These are phyloP conservation scores for Saussurea involucrata DNA, from an alignment of 129 eudicot species.

Conservation along the genomic window DNA sequence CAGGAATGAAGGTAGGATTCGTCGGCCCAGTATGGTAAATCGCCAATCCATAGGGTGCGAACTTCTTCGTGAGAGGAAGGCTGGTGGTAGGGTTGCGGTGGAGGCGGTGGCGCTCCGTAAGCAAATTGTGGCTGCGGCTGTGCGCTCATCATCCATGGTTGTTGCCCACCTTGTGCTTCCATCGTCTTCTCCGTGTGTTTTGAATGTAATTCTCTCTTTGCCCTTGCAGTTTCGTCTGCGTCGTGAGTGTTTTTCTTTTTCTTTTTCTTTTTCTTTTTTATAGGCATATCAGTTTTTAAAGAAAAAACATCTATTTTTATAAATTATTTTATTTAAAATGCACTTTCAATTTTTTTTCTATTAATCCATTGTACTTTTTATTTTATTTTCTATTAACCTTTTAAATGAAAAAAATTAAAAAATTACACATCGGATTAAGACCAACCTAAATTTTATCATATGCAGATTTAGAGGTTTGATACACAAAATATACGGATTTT, in stretches of 20 bases:
- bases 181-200: constrained; percentile 3
- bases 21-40: constrained; percentile 93
- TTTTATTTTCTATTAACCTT: no score
- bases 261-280: no score
- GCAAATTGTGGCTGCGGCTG: constrained; percentile 24
- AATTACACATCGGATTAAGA: no score
- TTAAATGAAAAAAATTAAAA: no score
- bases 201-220: not conserved
- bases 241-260: not conserved
- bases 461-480: not conserved
- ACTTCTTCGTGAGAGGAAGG: constrained; percentile 91
- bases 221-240: not conserved
- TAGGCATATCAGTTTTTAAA: no score
- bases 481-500: not conserved
- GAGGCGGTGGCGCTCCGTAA: constrained; percentile 33
- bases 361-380: no score
- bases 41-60: constrained; percentile 98
- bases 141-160: constrained; percentile 46
- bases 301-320: no score
- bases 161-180: constrained; percentile 33
- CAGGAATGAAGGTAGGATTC: constrained; percentile 76
- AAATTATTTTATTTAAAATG: no score
- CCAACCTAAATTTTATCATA: no score
- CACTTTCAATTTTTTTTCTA: no score
- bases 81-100: constrained; percentile 74